Conservation (phyloP, 2,329 filamentous ascomycete genomes). For the Trichophyton schoenleinii region DNA sequence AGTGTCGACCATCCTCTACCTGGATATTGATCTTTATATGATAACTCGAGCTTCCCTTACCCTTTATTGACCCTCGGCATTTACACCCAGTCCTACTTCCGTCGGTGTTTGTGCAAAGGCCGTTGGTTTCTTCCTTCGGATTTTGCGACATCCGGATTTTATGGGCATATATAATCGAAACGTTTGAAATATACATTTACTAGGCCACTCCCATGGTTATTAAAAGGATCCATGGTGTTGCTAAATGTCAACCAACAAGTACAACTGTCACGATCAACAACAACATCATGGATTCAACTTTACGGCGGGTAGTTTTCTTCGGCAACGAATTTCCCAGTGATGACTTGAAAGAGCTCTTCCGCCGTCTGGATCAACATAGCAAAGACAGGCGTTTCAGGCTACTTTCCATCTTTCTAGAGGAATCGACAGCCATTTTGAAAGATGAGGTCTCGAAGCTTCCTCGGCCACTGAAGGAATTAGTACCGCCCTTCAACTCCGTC, state of each 20-base stretch:
- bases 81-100: background rate
- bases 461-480: background rate
- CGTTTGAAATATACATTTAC: background rate
- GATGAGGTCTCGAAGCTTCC: conserved; percentile 23
- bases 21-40: background rate
- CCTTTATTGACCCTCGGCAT: background rate
- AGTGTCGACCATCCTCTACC: background rate
- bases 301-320: conserved; percentile 27
- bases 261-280: background rate
- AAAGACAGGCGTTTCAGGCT: conserved; percentile 27
- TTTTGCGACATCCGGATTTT: background rate
- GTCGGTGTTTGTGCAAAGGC: background rate
- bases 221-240: background rate
- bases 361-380: conserved; percentile 29
- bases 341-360: conserved; percentile 30
- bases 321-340: conserved; percentile 39
- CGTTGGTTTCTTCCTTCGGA: background rate
- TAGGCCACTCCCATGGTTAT: background rate
- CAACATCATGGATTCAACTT: background rate
- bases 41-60: background rate
- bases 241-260: background rate
- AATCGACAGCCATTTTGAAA: conserved; percentile 30
- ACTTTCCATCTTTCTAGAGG: conserved; percentile 32
- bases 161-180: background rate
- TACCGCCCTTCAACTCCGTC: conserved; percentile 18